A percentile compares a stretch with the other conserved stretches of the same genome.
Evolutionary conservation across 139 green algal genomes (phyloP).

Genomic region (Haematococcus sp.): DNA sequence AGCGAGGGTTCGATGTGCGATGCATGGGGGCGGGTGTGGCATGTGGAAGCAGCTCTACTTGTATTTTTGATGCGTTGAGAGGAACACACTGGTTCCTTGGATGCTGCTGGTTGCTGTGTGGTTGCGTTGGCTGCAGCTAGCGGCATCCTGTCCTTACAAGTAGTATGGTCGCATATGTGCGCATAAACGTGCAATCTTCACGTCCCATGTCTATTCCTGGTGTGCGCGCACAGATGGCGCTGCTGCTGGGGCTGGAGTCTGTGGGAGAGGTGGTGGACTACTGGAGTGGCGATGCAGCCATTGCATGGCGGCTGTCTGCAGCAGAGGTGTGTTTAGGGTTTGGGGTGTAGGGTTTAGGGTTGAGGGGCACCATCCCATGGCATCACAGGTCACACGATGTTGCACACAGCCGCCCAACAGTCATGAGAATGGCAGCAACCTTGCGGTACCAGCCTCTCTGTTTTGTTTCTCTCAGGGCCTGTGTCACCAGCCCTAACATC

Average conservation of each 20-base stretch:
- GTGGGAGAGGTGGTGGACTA: slow-evolving; percentile 83
- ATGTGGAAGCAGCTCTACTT: too few species aligned
- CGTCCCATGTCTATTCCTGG: not conserved
- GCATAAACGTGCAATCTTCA: too few species aligned
- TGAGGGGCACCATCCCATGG: not conserved
- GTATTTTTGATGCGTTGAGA: too few species aligned
- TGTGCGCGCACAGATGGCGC: slow-evolving; percentile 72
- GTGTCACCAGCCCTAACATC: too few species aligned
- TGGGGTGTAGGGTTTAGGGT: not conserved
- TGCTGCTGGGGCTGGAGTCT: slow-evolving; percentile 83
- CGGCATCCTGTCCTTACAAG: too few species aligned
- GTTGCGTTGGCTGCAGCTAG: not conserved
- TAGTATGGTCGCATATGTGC: too few species aligned
- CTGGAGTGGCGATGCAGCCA: slow-evolving; percentile 71
- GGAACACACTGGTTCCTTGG: too few species aligned
- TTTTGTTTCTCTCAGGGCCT: too few species aligned
- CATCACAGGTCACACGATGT: not conserved
- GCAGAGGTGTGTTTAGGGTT: slow-evolving; percentile 44
- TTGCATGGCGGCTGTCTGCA: slow-evolving; percentile 82
- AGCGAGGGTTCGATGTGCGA: not conserved
- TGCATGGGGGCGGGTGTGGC: not conserved
- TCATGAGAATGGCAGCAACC: too few species aligned
- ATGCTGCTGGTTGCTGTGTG: too few species aligned
- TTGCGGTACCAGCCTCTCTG: too few species aligned
- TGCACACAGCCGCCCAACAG: too few species aligned